phyloP scores from a whole-genome alignment of 192 early-diverging fungal species.

The Coemansia sp. region DNA sequence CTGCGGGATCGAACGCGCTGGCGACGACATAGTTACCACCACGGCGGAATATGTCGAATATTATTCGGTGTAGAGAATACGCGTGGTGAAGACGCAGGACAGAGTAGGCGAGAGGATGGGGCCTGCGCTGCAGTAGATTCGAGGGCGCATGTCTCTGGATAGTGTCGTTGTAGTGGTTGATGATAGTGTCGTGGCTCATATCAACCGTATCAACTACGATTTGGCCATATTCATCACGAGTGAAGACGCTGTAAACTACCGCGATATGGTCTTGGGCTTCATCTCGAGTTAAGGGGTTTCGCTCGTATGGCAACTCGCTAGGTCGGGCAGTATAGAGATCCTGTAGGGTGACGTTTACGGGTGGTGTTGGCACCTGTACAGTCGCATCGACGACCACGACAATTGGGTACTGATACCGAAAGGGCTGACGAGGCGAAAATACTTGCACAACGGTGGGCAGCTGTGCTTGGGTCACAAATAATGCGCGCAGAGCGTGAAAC shows the following conservation, averaged over 20 bases:
- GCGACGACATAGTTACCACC: slow-evolving; percentile 37
- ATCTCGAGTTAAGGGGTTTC: slow-evolving; percentile 4
- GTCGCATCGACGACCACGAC: neutral
- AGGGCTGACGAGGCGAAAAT: neutral
- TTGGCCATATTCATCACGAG: neutral
- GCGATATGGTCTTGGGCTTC: slow-evolving; percentile 28
- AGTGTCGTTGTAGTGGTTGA: slow-evolving; percentile 17
- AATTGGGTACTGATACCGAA: neutral
- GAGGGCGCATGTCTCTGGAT: neutral
- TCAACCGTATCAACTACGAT: neutral
- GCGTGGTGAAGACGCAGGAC: slow-evolving; percentile 40
- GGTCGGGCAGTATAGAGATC: slow-evolving; percentile 12
- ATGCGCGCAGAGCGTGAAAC: slow-evolving; percentile 14
- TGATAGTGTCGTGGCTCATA: slow-evolving; percentile 21
- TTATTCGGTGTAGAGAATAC: slow-evolving; percentile 24
- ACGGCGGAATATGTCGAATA: slow-evolving; percentile 43
- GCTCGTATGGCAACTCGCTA: slow-evolving; percentile 2
- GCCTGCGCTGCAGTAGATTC: slow-evolving; percentile 1
- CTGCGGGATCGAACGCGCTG: slow-evolving; percentile 14
- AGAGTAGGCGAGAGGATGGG: slow-evolving; percentile 20
- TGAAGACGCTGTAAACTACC: slow-evolving; percentile 18
- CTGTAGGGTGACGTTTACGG: neutral
- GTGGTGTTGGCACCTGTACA: neutral
- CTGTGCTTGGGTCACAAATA: slow-evolving; percentile 20
- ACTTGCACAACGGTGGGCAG: slow-evolving; percentile 7